Base-by-base conservation (phyloP, 2,329 filamentous ascomycete species). In the Arthroderma sp. region DNA sequence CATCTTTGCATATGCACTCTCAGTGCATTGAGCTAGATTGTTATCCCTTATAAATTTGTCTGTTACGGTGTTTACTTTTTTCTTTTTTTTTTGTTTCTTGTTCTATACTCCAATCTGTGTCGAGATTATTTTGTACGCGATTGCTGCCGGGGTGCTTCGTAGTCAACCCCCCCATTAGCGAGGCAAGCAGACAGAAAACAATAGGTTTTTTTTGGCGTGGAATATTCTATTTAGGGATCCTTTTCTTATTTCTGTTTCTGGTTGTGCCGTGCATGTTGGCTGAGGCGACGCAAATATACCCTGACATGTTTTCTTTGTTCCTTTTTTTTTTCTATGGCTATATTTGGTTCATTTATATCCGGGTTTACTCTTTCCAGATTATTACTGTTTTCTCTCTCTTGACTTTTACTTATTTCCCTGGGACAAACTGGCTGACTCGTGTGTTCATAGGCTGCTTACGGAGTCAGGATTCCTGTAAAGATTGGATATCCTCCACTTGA, bases 401-500 rank as follows among this genome's bases (percentile, higher is more conserved):
- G 29, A n/a, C n/a, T 42, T 29, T 39, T 44, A 39, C 43, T 9
- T 39, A 27, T 40, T n/a, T 43, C 37, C 28, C 53, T 62, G 58
- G 62, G 58, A 62, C 61, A 47, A 31, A 49, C 51, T 42, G 44
- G 43, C 49, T 49, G 40, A 52, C 48, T 53, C 47, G 15, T 22
- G 15, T 22, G 15, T 22, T 22, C 59, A 62, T 66, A 67, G 64
- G 63, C 60, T 70, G 43, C 58, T 70, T 36, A 68, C 66, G 46
- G 67, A 70, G 56, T 70, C 67, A 41, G 67, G 67, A 48, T 70
- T 70, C 56, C 55, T 70, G 53, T 70, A 66, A 44, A 22, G 15
- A 22, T 22, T 22, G 15, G 15, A 22, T 22, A 22, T 22, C 15
- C 15, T 22, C 15, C 15, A 22, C 15, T 22, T 22, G 15, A 22